Base-by-base conservation (phyloP, 371 early-diverging fungal genomes). In the Cokeromyces recurvatus region DNA sequence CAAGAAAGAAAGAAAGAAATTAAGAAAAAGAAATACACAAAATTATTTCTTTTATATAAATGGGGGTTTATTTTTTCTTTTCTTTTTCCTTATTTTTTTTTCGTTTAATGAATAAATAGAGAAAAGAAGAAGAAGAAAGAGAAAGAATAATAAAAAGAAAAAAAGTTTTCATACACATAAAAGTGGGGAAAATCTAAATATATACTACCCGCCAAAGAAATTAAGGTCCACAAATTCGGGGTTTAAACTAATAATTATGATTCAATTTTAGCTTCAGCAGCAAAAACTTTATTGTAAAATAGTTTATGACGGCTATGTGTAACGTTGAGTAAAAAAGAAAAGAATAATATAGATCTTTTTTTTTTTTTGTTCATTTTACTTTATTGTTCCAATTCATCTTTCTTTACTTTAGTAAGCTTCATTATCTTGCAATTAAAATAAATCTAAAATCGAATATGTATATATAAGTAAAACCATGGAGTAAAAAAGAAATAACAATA, bases 401-500 rank as follows among this genome's bases (percentile, higher is more conserved):
- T 11, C 38, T 38, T 51, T n/a, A 51, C 51, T 27, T 43, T 43
- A 14, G 20, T 16, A 51, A 31, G 24, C 29, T 51, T 38, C 11
- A 23, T 5, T 19, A 11, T 37, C 38, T 32, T 37, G 43, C 44
- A 43, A 43, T 38, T 14, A 51, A 38, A 49, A 38, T 49, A 55
- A 55, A 49, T 55, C 55, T 55, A 55, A 55, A 55, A 31, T 55
- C 55, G 45, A 40, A 15, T 31, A n/a, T n/a, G n/a, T n/a, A n/a
- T n/a, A n/a, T n/a, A n/a, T n/a, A n/a, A n/a, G n/a, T n/a, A n/a
- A n/a, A n/a, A n/a, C n/a, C n/a, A n/a, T n/a, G n/a, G n/a, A n/a
- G n/a, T n/a, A n/a, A n/a, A n/a, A n/a, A n/a, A n/a, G n/a, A n/a
- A n/a, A n/a, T n/a, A n/a, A n/a, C n/a, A n/a, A n/a, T n/a, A n/a